Base-by-base conservation (phyloP, 257 asterid species). In the Fraxinus americana region DNA sequence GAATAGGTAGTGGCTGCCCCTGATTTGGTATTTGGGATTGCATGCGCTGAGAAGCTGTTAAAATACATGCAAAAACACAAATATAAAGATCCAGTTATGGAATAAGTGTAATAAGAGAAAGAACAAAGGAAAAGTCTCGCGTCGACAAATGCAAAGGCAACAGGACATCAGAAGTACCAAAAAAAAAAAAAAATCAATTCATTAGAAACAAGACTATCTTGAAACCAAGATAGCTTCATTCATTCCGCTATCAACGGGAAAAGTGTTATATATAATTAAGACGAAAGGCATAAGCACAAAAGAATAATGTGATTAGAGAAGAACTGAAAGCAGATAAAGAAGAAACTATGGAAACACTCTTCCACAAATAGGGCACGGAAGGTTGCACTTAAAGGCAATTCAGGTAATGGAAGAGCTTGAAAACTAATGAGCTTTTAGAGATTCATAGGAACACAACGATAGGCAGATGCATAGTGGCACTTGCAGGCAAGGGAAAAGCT, bases 1-100 rank as follows among this genome's bases (percentile, higher is more conserved):
- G 85, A 79, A 83, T 83, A 74, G 92, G 79, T 68, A 88, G 87
- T 77, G 83, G 92, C 82, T 87, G 97, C 67, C 83, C 96, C 83
- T 89, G 99, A 86, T 87, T 92, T 78, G 83, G 96, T 30, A 96
- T 81, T 85, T 93, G 98, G 75, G 98, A 79, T 77, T 87, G 99
- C 87, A 90, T 86, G 81, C 78, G 75, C 66, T 91, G 97, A 71
- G 96, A 87, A 83, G 82, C 99, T 93, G 83, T 82, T 71, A 67
- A 74, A 80, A 78, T 71, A 74, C 71, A 67, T 50, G 32, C 61
- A 66, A 38, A 73, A 25, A 41, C 45, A 50, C 13, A 66, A n/a
- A 73, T 38, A 81, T 43, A 61, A 75, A 80, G 29, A 72, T 78
- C 72, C 48, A 45, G 74, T 84, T 75, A 73, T 71, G 48, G 74